Conservation (phyloP, 2,329 filamentous ascomycete species). For the Trichothecium roseum region DNA sequence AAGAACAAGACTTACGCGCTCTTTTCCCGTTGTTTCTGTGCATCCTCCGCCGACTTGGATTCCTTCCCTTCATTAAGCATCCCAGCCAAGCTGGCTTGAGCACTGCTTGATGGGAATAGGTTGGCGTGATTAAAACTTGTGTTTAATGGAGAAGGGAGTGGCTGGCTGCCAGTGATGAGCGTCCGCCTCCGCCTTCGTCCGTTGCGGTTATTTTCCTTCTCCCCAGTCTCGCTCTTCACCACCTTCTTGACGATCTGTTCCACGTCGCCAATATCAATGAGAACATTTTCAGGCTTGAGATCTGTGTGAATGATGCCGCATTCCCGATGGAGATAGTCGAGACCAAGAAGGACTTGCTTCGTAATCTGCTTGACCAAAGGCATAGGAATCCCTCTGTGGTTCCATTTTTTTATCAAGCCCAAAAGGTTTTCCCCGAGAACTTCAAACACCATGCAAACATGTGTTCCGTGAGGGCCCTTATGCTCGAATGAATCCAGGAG, state of each 20-base stretch:
- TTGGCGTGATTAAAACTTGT: constrained; percentile 78
- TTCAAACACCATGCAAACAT: constrained; percentile 99
- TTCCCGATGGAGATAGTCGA: constrained; percentile 94
- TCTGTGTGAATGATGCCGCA: constrained; percentile 99
- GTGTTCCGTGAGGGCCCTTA: constrained; percentile 89
- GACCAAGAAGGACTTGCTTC: constrained; percentile 88
- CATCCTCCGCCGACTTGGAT: constrained; percentile 46
- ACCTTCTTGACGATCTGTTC: constrained; percentile 97
- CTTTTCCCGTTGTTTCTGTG: constrained; percentile 80
- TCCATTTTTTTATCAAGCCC: constrained; percentile 96
- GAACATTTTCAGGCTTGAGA: constrained; percentile 92
- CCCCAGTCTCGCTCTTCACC: constrained; percentile 66
- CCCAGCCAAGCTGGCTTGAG: constrained; percentile 71
- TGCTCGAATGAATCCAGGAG: constrained; percentile 95
- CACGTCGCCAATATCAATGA: constrained; percentile 98
- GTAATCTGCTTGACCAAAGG: constrained; percentile 96
- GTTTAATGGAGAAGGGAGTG: constrained; percentile 87
- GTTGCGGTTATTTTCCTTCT: constrained; percentile 86
- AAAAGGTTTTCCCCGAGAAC: constrained; percentile 91
- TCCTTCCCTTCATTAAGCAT: constrained; percentile 63
- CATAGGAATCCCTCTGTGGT: constrained; percentile 94
- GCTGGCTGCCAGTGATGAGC: constrained; percentile 93
- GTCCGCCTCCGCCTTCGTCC: constrained; percentile 82
- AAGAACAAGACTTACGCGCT: constrained; percentile 59
- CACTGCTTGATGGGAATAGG: constrained; percentile 51